phyloP scores from a whole-genome alignment of 805 yeast genomes.

The Candida ipomoeae region DNA sequence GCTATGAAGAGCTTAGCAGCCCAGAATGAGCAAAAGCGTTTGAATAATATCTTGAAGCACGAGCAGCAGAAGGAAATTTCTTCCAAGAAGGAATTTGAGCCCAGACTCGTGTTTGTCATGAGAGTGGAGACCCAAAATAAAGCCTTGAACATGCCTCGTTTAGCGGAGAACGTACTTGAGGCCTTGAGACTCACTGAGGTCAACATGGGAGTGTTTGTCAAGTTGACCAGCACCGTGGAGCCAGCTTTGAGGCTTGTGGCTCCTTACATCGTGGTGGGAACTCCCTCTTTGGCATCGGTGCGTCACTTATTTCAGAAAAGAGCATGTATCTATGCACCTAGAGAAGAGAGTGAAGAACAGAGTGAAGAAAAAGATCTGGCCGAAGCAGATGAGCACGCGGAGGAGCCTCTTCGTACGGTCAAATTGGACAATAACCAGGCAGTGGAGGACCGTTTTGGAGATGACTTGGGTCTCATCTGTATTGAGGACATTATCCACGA shows the following conservation, averaged over 20 bases:
- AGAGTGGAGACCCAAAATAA: conserved; percentile 59
- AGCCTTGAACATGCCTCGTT: conserved; percentile 62
- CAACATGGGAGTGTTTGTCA: conserved; percentile 71
- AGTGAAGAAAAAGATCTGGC: background rate
- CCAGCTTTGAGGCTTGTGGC: conserved; percentile 64
- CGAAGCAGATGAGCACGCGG: conserved; percentile 26
- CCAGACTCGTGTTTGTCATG: conserved; percentile 57
- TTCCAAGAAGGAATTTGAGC: conserved; percentile 16
- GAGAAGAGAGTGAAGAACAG: background rate
- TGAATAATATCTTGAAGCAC: conserved; percentile 55
- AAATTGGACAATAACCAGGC: conserved; percentile 69
- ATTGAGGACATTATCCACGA: conserved; percentile 78
- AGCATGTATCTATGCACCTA: conserved; percentile 44
- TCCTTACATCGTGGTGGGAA: conserved; percentile 71
- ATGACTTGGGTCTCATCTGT: conserved; percentile 62
- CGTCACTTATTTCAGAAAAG: conserved; percentile 75
- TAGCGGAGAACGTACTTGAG: conserved; percentile 55
- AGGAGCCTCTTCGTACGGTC: conserved; percentile 25
- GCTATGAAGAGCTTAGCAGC: conserved; percentile 63
- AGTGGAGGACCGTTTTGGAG: conserved; percentile 67
- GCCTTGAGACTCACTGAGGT: conserved; percentile 56
- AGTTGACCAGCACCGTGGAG: conserved; percentile 52
- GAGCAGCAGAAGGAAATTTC: conserved; percentile 29
- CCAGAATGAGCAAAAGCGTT: conserved; percentile 64
- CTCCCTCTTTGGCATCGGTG: conserved; percentile 68